Evolutionary conservation across 768 basidiomycete species (phyloP).

Genomic region (Calvatia gigantea): DNA sequence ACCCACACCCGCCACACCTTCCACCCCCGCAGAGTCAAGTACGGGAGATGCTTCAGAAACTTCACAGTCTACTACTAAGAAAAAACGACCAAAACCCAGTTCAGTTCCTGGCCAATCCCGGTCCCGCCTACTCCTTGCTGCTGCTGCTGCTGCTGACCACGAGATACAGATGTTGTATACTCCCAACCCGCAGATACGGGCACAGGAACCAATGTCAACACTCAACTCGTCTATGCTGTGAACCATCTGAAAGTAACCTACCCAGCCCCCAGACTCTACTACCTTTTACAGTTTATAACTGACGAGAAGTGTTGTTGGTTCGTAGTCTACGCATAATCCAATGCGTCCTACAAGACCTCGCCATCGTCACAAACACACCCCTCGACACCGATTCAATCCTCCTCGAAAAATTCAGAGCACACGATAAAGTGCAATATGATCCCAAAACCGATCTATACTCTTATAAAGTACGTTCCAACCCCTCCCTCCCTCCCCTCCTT

Average conservation of each 20-base stretch:
- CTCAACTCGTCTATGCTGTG: conserved; percentile 83
- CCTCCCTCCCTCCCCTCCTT: background rate
- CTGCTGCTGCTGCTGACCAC: conserved; percentile 11
- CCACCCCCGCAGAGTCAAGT: conserved; percentile 13
- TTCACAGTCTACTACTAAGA: conserved; percentile 36
- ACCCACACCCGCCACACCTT: conserved; percentile 37
- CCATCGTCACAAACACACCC: conserved; percentile 75
- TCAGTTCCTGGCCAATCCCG: too few relatives aligned
- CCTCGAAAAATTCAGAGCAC: conserved; percentile 76
- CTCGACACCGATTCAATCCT: conserved; percentile 68
- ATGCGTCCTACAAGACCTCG: conserved; percentile 87
- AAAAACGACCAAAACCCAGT: conserved; percentile 69
- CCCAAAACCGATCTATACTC: conserved; percentile 83
- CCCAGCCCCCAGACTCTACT: background rate
- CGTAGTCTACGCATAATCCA: conserved; percentile 65
- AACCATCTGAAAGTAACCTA: conserved; percentile 69
- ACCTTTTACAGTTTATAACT: too few relatives aligned
- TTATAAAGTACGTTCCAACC: conserved; percentile 59
- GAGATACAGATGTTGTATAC: conserved; percentile 62
- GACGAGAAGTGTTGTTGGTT: too few relatives aligned
- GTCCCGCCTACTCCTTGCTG: conserved; percentile 10
- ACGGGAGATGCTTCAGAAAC: conserved; percentile 20
- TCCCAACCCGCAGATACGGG: conserved; percentile 89
- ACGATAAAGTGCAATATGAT: conserved; percentile 78
- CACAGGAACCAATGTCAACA: conserved; percentile 77